These are phyloP conservation scores for Metarhizium rileyi DNA, from an alignment of 2,329 filamentous ascomycete species.

Conservation along the genomic window DNA sequence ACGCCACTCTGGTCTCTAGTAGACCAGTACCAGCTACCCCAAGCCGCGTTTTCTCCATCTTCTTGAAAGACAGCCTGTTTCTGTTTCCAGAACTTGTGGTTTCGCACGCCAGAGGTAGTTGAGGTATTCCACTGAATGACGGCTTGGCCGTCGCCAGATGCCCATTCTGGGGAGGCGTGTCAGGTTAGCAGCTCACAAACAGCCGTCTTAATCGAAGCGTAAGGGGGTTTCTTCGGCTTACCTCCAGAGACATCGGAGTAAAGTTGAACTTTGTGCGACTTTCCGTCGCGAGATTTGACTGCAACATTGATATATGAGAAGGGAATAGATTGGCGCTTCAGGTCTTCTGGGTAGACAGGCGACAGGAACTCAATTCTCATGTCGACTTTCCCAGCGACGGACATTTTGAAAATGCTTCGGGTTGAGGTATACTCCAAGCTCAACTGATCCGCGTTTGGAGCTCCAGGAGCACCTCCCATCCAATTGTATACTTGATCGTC, in stretches of 20 bases:
- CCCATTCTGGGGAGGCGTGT: constrained; percentile 48
- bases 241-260: constrained; percentile 58
- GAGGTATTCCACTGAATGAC: constrained; percentile 54
- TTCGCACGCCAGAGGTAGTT: constrained; percentile 41
- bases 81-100: constrained; percentile 53
- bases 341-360: constrained; percentile 56
- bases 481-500: constrained; percentile 55
- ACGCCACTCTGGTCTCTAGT: constrained; percentile 44
- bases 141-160: constrained; percentile 48
- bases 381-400: constrained; percentile 48
- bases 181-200: neutral
- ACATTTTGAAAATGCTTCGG: constrained; percentile 58
- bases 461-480: constrained; percentile 50
- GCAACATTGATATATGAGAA: constrained; percentile 62
- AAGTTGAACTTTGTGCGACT: constrained; percentile 53
- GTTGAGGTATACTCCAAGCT: constrained; percentile 64
- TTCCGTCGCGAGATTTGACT: constrained; percentile 52
- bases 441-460: constrained; percentile 46
- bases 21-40: constrained; percentile 72
- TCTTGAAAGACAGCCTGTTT: constrained; percentile 60
- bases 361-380: constrained; percentile 64
- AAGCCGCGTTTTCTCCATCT: constrained; percentile 60
- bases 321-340: constrained; percentile 56
- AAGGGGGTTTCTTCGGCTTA: constrained; percentile 3
- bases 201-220: neutral